Conservation (phyloP, 495 filamentous ascomycete species). For the Elasticomyces elasticus region DNA sequence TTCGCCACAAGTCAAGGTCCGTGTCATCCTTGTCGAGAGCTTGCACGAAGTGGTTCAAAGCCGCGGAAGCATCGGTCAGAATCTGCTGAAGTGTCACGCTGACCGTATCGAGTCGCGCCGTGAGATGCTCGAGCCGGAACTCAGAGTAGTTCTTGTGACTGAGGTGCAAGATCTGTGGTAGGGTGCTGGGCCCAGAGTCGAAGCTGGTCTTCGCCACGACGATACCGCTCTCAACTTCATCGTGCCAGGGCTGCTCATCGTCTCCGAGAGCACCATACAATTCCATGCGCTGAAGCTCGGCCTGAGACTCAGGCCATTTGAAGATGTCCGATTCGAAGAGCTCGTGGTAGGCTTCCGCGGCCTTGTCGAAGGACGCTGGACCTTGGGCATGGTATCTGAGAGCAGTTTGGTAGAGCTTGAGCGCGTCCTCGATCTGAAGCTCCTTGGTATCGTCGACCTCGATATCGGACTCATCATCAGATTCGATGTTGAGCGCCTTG, state of each 20-base stretch:
- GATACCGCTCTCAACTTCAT: slow-evolving; percentile 22
- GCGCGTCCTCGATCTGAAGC: slow-evolving; percentile 91
- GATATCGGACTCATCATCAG: slow-evolving; percentile 78
- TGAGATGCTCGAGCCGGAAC: slow-evolving; percentile 67
- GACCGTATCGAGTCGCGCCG: slow-evolving; percentile 10
- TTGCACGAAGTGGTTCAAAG: slow-evolving; percentile 55
- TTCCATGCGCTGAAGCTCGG: slow-evolving; percentile 61
- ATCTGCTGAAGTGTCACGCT: slow-evolving; percentile 19
- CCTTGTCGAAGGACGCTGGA: slow-evolving; percentile 60
- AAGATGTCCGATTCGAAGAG: slow-evolving; percentile 92
- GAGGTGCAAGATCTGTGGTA: slow-evolving; percentile 83
- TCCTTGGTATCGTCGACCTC: slow-evolving; percentile 93
- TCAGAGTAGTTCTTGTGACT: slow-evolving; percentile 93
- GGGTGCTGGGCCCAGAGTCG: slow-evolving; percentile 63
- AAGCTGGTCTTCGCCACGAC: slow-evolving; percentile 35
- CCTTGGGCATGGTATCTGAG: slow-evolving; percentile 88
- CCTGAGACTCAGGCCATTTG: slow-evolving; percentile 70
- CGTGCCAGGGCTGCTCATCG: slow-evolving; percentile 35
- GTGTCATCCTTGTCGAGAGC: slow-evolving; percentile 84
- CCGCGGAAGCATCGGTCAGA: slow-evolving; percentile 32
- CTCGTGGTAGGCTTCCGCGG: slow-evolving; percentile 68
- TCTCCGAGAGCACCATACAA: slow-evolving; percentile 43
- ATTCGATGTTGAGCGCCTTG: slow-evolving; percentile 81
- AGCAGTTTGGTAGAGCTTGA: slow-evolving; percentile 89
- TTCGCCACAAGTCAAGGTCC: slow-evolving; percentile 89